phyloP scores from a whole-genome alignment of 495 filamentous ascomycete genomes.

The Pyrenula aspistea region DNA sequence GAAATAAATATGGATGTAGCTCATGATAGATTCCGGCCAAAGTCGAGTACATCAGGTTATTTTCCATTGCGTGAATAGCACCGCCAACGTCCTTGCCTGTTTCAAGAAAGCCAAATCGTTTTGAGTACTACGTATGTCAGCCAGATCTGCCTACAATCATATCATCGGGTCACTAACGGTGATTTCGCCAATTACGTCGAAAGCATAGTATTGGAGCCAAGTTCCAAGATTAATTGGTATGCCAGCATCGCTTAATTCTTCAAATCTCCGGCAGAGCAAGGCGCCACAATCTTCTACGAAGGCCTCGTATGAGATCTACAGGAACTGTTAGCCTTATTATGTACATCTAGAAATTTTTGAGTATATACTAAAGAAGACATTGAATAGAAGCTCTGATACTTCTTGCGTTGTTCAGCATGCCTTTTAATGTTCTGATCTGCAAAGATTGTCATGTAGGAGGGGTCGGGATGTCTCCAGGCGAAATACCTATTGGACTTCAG shows the following conservation, averaged over 20 bases:
- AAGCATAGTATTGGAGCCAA: slow-evolving; percentile 73
- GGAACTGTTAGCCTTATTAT: not conserved
- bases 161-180: slow-evolving; percentile 47
- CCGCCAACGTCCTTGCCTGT: slow-evolving; percentile 44
- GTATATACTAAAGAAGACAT: not conserved
- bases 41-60: slow-evolving; percentile 35
- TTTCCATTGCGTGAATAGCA: slow-evolving; percentile 23
- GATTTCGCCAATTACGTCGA: slow-evolving; percentile 59
- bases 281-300: slow-evolving; percentile 40
- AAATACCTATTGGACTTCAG: not conserved
- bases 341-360: not conserved
- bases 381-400: slow-evolving; percentile 4
- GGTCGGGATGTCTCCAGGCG: slow-evolving; percentile 24
- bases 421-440: slow-evolving; percentile 26
- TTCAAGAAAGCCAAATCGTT: slow-evolving; percentile 51
- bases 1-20: slow-evolving; percentile 31
- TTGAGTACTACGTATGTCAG: slow-evolving; percentile 12
- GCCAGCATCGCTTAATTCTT: slow-evolving; percentile 22
- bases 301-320: slow-evolving; percentile 34
- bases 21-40: slow-evolving; percentile 34
- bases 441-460: slow-evolving; percentile 26
- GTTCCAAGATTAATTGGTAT: slow-evolving; percentile 36
- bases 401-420: slow-evolving; percentile 17
- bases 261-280: slow-evolving; percentile 31
- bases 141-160: not conserved